Evolutionary conservation across 208 protist genomes (phyloP).

Genomic region (Wallacemonas rigidus): DNA sequence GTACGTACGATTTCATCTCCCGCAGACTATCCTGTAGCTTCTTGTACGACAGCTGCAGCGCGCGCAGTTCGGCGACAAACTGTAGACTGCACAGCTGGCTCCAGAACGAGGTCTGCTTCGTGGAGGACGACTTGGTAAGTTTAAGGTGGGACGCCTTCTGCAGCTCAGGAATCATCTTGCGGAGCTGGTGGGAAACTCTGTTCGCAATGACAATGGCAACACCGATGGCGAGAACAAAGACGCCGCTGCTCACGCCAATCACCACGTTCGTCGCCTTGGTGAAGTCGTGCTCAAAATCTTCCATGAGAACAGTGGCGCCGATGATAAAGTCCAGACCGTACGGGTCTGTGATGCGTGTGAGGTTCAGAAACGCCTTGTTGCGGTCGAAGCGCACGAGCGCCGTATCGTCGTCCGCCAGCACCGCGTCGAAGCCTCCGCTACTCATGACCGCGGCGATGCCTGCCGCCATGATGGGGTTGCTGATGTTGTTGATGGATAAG

Average conservation of each 20-base stretch:
- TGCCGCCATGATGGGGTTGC: slow-evolving; percentile 39
- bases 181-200: slow-evolving; percentile 46
- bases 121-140: slow-evolving; percentile 33
- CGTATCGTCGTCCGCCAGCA: slow-evolving; percentile 24
- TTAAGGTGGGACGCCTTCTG: slow-evolving; percentile 56
- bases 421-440: slow-evolving; percentile 22
- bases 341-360: slow-evolving; percentile 55
- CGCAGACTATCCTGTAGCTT: slow-evolving; percentile 42
- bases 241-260: slow-evolving; percentile 41
- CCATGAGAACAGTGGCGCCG: slow-evolving; percentile 44
- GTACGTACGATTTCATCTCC: slow-evolving; percentile 56
- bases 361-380: slow-evolving; percentile 37
- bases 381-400: slow-evolving; percentile 39
- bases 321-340: slow-evolving; percentile 64
- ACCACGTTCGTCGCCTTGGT: slow-evolving; percentile 37
- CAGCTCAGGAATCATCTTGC: slow-evolving; percentile 52
- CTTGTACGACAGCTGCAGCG: slow-evolving; percentile 43
- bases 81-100: slow-evolving; percentile 29
- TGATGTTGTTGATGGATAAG: slow-evolving; percentile 39
- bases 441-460: slow-evolving; percentile 32
- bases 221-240: slow-evolving; percentile 48
- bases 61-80: slow-evolving; percentile 47
- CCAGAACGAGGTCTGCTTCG: slow-evolving; percentile 15
- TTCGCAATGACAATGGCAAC: slow-evolving; percentile 45
- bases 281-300: slow-evolving; percentile 64